Base-by-base conservation (phyloP, 225 moss, liverwort and hornwort genomes). In the Anthoceros angustus region DNA sequence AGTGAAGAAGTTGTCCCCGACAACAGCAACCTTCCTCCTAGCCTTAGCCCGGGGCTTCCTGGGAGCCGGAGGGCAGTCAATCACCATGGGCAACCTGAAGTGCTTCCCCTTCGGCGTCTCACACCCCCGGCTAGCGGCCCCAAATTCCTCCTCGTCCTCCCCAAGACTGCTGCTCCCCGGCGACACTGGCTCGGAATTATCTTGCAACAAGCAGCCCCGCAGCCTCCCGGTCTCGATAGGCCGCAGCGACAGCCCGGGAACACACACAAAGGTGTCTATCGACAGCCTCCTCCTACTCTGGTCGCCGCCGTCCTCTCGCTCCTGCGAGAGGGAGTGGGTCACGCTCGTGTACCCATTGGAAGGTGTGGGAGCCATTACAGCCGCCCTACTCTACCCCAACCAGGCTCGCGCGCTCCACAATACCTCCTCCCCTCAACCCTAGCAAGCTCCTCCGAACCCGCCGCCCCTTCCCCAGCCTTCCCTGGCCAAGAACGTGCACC, bases 21-120 rank as follows among this genome's bases (percentile, higher is more conserved):
- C 55, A 18, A 55, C 7, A 20, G 55, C 8, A 15, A 71, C 71
- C 60, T 66, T 71, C 38, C 65, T 71, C 21, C 71, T 32, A 48
- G 43, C 41, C 11, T 50, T 71, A 0, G 71, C 65, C 42, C 71
- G 49, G 39, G 71, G 71, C 50, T 71, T 71, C 71, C 65, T 71
- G 0, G 71, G 71, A n/a, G 71, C 71, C 32, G 39, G 55, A 12
- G 71, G 71, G 20, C 60, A 66, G 20, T 24, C 8, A 2, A 24
- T 38, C 0, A 23, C 42, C 21, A 65, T 41, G 14, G 71, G 65
- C 61, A 71, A 55, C 66, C 71, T 71, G 45, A 49, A 62, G 46
- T 66, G 65, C 71, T 71, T 71, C 0, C 50, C 65, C 60, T 71
- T 71, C 2, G 71, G 71, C 2, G 71, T 71, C 65, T 65, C 65